Conservation (phyloP, 164 flowering plant species). For the Aristolochia contorta region DNA sequence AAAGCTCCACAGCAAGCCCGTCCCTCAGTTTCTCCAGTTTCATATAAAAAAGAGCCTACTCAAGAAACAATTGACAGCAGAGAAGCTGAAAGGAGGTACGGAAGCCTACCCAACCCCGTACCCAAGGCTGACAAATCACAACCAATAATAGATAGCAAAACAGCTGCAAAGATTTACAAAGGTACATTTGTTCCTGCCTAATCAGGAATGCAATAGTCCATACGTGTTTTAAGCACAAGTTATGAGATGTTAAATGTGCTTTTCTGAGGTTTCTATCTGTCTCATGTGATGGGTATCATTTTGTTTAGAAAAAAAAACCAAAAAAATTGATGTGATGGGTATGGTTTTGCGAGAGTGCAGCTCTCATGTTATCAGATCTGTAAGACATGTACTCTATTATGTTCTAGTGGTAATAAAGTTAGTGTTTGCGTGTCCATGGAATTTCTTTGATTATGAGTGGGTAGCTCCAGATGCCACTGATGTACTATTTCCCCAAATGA, state of each 20-base stretch:
- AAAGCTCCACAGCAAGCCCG: conserved; percentile 3
- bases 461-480: no score
- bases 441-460: no score
- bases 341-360: no score
- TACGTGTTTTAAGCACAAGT: background rate
- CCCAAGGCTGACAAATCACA: background rate
- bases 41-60: conserved; percentile 2
- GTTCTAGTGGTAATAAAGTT: no score
- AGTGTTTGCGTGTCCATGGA: no score
- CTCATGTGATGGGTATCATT: background rate
- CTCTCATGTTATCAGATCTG: no score
- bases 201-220: background rate
- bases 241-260: background rate
- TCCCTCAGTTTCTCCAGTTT: conserved; percentile 8
- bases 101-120: conserved; percentile 1
- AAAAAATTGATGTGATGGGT: background rate
- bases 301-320: background rate
- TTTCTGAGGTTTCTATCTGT: background rate
- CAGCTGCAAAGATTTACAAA: conserved; percentile 10
- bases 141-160: conserved; percentile 12
- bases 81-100: conserved; percentile 11
- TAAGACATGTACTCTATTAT: no score
- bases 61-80: conserved; percentile 12
- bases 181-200: conserved; percentile 4
- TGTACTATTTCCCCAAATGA: no score